Conservation (phyloP, 371 early-diverging fungal genomes). For the Lichtheimia ornata region DNA sequence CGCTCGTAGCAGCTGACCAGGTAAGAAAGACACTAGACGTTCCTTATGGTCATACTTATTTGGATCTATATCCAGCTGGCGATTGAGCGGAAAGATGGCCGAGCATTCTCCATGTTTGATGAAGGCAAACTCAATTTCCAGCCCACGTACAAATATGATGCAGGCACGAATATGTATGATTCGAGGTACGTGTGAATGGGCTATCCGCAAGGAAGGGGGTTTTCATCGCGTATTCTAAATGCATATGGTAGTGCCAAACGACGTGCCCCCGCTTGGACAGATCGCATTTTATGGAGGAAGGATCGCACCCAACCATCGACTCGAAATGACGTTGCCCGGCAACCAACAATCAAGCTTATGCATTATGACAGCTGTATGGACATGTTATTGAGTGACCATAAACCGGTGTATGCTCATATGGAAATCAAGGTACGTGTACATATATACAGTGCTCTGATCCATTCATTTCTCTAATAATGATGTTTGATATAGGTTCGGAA, state of each 20-base stretch:
- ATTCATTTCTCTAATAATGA: too few species aligned
- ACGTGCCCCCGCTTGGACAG: conserved; percentile 91
- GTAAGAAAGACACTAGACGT: conserved; percentile 21
- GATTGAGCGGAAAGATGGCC: conserved; percentile 46
- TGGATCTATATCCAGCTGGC: conserved; percentile 13
- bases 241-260: conserved; percentile 65
- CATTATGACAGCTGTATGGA: conserved; percentile 65
- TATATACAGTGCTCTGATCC: too few species aligned
- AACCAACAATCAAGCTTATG: conserved; percentile 28
- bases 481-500: conserved; percentile 17
- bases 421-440: conserved; percentile 39
- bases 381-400: conserved; percentile 84
- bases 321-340: conserved; percentile 37
- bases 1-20: conserved; percentile 70
- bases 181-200: conserved; percentile 56
- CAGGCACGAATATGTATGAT: conserved; percentile 82
- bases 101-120: conserved; percentile 75
- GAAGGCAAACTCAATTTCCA: conserved; percentile 81
- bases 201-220: too few species aligned
- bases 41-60: background rate
- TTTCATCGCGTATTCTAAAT: background rate
- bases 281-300: conserved; percentile 87
- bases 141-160: conserved; percentile 95
- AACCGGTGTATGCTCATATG: conserved; percentile 85
- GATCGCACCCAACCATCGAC: conserved; percentile 8